These are phyloP conservation scores for Phytopythium helicoides DNA, from an alignment of 352 stramenopile genomes.

Conservation along the genomic window DNA sequence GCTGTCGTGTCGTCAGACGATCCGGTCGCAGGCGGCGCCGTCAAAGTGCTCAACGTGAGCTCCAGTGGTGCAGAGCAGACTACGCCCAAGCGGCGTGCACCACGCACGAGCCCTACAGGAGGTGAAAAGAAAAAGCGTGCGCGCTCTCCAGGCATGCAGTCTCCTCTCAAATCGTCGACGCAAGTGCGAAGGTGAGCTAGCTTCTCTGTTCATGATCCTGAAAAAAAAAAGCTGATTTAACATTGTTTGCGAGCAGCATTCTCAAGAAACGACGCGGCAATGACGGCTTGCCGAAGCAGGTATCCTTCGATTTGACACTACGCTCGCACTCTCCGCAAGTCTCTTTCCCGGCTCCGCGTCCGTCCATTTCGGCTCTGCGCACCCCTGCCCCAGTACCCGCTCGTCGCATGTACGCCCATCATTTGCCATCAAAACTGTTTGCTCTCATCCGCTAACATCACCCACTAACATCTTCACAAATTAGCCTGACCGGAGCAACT, in stretches of 20 bases:
- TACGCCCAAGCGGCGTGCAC: slow-evolving; percentile 25
- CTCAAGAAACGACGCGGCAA: slow-evolving; percentile 60
- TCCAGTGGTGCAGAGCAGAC: slow-evolving; percentile 10
- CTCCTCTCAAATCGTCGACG: no score
- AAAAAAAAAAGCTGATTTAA: not conserved
- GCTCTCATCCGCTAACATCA: no score
- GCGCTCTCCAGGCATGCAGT: no score
- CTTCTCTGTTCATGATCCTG: no score
- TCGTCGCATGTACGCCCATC: slow-evolving; percentile 47
- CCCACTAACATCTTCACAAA: no score
- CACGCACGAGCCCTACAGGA: slow-evolving; percentile 21
- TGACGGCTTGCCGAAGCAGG: slow-evolving; percentile 43
- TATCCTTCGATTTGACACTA: slow-evolving; percentile 55
- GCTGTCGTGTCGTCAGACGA: slow-evolving; percentile 23
- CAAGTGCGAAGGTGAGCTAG: slow-evolving; percentile 18
- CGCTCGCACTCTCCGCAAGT: slow-evolving; percentile 7
- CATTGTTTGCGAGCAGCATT: slow-evolving; percentile 32
- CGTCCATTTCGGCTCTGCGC: slow-evolving; percentile 25
- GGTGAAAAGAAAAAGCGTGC: slow-evolving; percentile 2
- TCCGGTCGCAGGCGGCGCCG: no score
- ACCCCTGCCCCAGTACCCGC: slow-evolving; percentile 17
- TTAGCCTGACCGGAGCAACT: slow-evolving; percentile 11
- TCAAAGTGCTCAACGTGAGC: no score
- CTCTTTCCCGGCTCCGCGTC: slow-evolving; percentile 14
- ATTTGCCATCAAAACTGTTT: no score